Evolutionary conservation across 805 yeast species (phyloP), one percentile per base, ranked within the genome.

Genomic region (Candida koratica): DNA sequence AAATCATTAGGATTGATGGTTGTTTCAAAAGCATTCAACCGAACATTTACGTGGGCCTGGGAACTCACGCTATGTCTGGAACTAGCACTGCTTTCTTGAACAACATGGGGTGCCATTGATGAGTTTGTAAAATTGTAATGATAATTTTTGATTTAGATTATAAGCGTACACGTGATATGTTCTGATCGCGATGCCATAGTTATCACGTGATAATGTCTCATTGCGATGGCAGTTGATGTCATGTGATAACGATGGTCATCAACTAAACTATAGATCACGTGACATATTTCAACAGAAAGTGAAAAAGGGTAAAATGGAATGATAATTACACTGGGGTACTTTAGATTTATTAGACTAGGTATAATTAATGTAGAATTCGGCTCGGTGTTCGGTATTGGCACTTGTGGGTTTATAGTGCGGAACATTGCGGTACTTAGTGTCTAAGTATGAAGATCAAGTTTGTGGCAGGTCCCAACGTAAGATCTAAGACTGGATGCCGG

Each of bases 1-100:
- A 79, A 51, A 24, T 65, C 58, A 35, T 60, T 58, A 6, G 84
- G 82, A 51, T 79, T 82, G 14, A 71, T 61, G n/a, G 78, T 68
- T 15, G 74, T 47, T 6, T 84, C 86, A 54, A 80, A 81, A 6
- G 87, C 86, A 30, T 42, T 42, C 16, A 26, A 31, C 14, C 17
- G 25, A 4, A 30, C 6, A 12, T 30, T 28, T 12, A 17, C 12
- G 7, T n/a, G 28, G 20, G 19, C n/a, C 9, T 27, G 10, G 5
- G 37, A 26, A 19, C 18, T 12, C 12, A 9, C 14, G 3, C 25
- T 7, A 15, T 23, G 26, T 4, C 20, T 20, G 15, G 27, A 22
- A 31, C 14, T 31, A 3, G 4, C 17, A 15, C 31, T 26, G 17
- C 28, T 22, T 4, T n/a, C 16, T 34, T 36, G 14, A 10, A 26